phyloP scores from a whole-genome alignment of 2,329 filamentous ascomycete genomes.

The Neurospora crassa region DNA sequence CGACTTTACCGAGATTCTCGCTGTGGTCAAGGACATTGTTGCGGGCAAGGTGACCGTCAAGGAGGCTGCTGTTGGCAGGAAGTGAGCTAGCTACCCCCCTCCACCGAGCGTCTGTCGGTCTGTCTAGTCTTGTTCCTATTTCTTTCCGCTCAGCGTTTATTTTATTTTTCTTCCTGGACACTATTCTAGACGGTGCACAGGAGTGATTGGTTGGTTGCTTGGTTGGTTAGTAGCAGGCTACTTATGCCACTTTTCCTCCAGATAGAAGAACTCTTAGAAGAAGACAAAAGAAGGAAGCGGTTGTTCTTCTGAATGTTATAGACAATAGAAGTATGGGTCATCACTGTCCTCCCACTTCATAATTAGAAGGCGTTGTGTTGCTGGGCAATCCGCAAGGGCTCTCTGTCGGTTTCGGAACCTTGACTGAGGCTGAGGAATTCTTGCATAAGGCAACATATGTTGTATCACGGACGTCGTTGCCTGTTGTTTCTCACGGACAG shows the following conservation, averaged over 20 bases:
- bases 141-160: background rate
- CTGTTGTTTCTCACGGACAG: background rate
- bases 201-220: background rate
- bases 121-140: background rate
- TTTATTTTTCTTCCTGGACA: background rate
- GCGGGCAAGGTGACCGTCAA: constrained; percentile 15
- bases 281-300: background rate
- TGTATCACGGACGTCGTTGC: background rate
- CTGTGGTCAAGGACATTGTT: constrained; percentile 17
- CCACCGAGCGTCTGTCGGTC: background rate
- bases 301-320: background rate
- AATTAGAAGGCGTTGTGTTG: background rate
- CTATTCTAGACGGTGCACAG: background rate
- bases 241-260: background rate
- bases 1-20: constrained; percentile 56
- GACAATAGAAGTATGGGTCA: background rate
- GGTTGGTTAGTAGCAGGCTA: background rate
- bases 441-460: background rate
- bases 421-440: background rate
- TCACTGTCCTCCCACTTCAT: background rate
- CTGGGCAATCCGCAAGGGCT: background rate
- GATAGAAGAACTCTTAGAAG: background rate
- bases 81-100: constrained; percentile 1
- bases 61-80: constrained; percentile 18
- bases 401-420: background rate